Base-by-base conservation (phyloP, 345 rosid genomes). In the Camelina sativa region DNA sequence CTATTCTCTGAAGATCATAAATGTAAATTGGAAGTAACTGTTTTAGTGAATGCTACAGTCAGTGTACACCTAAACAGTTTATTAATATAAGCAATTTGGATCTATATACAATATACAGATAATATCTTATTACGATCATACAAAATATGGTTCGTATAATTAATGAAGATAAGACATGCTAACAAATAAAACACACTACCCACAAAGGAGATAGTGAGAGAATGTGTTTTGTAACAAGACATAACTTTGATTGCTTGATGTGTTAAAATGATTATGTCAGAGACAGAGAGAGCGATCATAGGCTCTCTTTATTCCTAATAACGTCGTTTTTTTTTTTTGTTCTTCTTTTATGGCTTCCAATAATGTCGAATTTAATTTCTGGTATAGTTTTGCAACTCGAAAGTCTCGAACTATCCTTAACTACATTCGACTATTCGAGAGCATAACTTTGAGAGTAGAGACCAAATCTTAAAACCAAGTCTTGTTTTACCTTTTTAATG, bases 261-360 rank as follows among this genome's bases (percentile, higher is more conserved):
- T 65, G 74, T 65, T 52, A 65, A 68, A 62, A 80, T 71, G 80
- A 76, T 76, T 76, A 67, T 80, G 83, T 72, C 83, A 76, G 78
- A 71, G 68, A 65, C 71, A 57, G 19, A 60, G 58, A 56, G 58
- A 56, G 11, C 78, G 73, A 75, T 67, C 67, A 67, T 38, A 67
- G 67, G 38, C 65, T 65, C 22, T 56, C 6, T 65, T 17, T 13
- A 13, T 12, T 28, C 25, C 10, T 47, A 44, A 32, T 54, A 32
- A 55, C 28, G 41, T 57, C 41, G 17, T 55, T 20, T 51, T 20
- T 38, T 20, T 38, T 17, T 2, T 8, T 0, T 32, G 7, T 32
- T 32, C 8, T 32, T 34, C 12, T 3, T 23, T 40, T 12, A 16
- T 60, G 44, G 55, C 44, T 13, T 57, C 44, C 22, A 57, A 30